Evolutionary conservation across 2,329 filamentous ascomycete genomes (phyloP), one percentile per base, ranked within the genome.

Genomic region (Talaromyces sp.): DNA sequence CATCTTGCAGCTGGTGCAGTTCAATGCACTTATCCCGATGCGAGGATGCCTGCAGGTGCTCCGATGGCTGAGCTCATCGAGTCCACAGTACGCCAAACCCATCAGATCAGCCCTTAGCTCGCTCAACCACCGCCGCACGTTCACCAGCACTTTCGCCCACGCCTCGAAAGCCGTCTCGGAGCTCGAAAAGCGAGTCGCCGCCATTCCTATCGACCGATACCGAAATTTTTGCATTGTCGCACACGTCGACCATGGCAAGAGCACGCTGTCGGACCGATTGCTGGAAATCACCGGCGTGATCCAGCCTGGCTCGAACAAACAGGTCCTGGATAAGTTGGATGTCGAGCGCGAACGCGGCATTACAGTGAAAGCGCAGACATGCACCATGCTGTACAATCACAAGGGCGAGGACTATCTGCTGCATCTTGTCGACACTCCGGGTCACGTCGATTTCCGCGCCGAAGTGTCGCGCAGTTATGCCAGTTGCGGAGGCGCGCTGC

Each of bases 171-270:
- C 67, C 0, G 65, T 72, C 5, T 71, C 80, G n/a, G 80, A 83
- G 26, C 79, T 88, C 24, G 86, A 88, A 71, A 77, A 79, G 61
- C 80, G 86, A 54, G 81, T 83, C 38, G 72, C 76, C 4, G 74
- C 74, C 3, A 81, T 83, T 57, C 80, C 80, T 8, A 75, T 82
- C 57, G 79, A 82, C 41, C 75, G 80, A 41, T 83, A 84, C 70
- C 88, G 94, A 64, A 99, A 99, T 75, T 99, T 99, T 75, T 99
- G 94, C 77, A 97, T 99, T 70, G 93, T 99, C 56, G 94, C 94
- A 10, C 94, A 99, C 74, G 95, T 99, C 72, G 94, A 99, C 74
- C 94, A 99, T 86, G 94, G 94, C 69, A 99, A 99, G 77, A 96
- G 90, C 72, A 99, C 94, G 4, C 86, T 99, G 57, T 93, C 89